Evolutionary conservation across 768 basidiomycete species (phyloP).

Genomic region (Hortiboletus flavorubellus): DNA sequence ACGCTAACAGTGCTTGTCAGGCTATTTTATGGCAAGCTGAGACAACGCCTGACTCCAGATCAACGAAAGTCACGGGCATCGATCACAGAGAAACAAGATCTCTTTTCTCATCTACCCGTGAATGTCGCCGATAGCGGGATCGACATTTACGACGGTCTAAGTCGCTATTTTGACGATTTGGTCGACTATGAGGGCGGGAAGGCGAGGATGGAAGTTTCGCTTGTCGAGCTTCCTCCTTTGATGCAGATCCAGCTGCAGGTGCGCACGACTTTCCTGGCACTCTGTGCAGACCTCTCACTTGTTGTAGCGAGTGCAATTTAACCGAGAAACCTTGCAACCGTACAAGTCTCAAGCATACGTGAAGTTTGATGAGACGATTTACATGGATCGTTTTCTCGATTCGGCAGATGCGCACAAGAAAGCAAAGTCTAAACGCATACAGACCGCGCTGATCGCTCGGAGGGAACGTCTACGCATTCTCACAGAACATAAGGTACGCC

Average conservation of each 20-base stretch:
- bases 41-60: slow-evolving; percentile 50
- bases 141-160: slow-evolving; percentile 92
- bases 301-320: slow-evolving; percentile 85
- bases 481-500: slow-evolving; percentile 65
- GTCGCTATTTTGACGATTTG: slow-evolving; percentile 85
- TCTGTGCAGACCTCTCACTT: slow-evolving; percentile 5
- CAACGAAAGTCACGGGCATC: slow-evolving; percentile 45
- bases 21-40: slow-evolving; percentile 86
- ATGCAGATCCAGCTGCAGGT: slow-evolving; percentile 97
- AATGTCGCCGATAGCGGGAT: slow-evolving; percentile 87
- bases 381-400: slow-evolving; percentile 90
- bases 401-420: slow-evolving; percentile 70
- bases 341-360: slow-evolving; percentile 97
- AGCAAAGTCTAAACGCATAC: slow-evolving; percentile 64
- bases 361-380: slow-evolving; percentile 81
- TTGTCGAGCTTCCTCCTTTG: slow-evolving; percentile 84
- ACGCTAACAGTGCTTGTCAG: slow-evolving; percentile 34
- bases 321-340: slow-evolving; percentile 84
- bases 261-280: slow-evolving; percentile 14
- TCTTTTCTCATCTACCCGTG: slow-evolving; percentile 92
- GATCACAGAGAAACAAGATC: slow-evolving; percentile 82
- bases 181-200: slow-evolving; percentile 87
- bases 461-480: slow-evolving; percentile 68
- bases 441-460: slow-evolving; percentile 56
- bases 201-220: slow-evolving; percentile 81